Percentiles rank a stretch among this genome's conserved stretches.
phyloP scores from a whole-genome alignment of 2,329 filamentous ascomycete species.

The Triangularia setosa region DNA sequence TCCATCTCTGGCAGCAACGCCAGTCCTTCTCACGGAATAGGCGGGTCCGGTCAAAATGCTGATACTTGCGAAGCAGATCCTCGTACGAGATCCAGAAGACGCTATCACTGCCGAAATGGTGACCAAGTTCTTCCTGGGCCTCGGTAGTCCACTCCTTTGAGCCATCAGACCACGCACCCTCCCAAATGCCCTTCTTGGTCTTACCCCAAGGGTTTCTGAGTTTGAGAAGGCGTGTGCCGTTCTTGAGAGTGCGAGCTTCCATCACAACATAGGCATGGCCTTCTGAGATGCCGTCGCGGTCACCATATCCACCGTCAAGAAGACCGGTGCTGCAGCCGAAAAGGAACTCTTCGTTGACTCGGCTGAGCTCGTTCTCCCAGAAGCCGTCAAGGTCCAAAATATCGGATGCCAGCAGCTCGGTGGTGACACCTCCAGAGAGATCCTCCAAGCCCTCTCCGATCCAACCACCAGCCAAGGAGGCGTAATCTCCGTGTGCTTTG shows the following conservation, averaged over 20 bases:
- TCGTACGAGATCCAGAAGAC: slow-evolving; percentile 59
- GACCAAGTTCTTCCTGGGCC: slow-evolving; percentile 67
- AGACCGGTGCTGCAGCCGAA: slow-evolving; percentile 57
- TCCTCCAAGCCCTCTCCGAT: slow-evolving; percentile 57
- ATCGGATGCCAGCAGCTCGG: slow-evolving; percentile 61
- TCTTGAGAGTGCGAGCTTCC: slow-evolving; percentile 49
- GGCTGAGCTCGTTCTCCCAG: slow-evolving; percentile 73
- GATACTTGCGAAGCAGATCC: slow-evolving; percentile 56
- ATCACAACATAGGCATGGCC: slow-evolving; percentile 60
- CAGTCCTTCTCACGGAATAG: slow-evolving; percentile 53
- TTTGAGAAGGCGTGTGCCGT: slow-evolving; percentile 60
- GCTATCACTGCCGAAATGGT: slow-evolving; percentile 74
- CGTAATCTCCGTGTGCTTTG: slow-evolving; percentile 77
- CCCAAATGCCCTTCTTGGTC: slow-evolving; percentile 73
- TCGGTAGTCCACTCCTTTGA: slow-evolving; percentile 81
- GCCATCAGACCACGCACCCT: slow-evolving; percentile 74
- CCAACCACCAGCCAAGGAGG: slow-evolving; percentile 69
- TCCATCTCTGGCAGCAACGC: slow-evolving; percentile 45
- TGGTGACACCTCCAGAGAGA: slow-evolving; percentile 62
- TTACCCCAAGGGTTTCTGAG: slow-evolving; percentile 77
- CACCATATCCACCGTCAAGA: slow-evolving; percentile 42
- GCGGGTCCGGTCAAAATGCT: slow-evolving; percentile 55
- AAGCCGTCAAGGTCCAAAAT: slow-evolving; percentile 73
- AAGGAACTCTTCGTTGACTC: slow-evolving; percentile 73
- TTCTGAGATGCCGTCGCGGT: slow-evolving; percentile 55